Evolutionary conservation across 2,329 filamentous ascomycete genomes (phyloP), one percentile per base, ranked within the genome.

Genomic region (Cyclaneusma minus): DNA sequence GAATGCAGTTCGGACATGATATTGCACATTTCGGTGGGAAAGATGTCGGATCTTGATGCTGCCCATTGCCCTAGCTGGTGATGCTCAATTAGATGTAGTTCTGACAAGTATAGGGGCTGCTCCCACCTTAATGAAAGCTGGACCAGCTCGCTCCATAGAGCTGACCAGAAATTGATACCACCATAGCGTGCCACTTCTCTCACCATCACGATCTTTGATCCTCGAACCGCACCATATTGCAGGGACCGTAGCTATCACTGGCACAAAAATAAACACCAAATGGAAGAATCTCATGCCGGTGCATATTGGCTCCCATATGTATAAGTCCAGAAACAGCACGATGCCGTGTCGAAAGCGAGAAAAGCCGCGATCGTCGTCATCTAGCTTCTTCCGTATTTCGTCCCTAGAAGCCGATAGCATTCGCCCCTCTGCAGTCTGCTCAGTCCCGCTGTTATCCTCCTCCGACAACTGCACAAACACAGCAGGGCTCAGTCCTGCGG

Each of bases 1-100:
- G 89, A 94, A 54, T 98, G 89, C 23, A 98, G 64, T 34, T 84
- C 80, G 2, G 85, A 92, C 87, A 98, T 89, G 47, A 85, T 73
- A 22, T 68, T 68, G 54, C 89, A 98, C 68, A 98, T 72, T 50
- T 94, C 75, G 13, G 67, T 78, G 2, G 89, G 89, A 47, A 98
- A 98, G 45, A 98, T 93, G 52, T 98, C 89, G 21, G 85, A 81
- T 47, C 89, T 68, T 4, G 89, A 95, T 3, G 89, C 89, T 11
- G 89, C 89, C 89, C 89, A 98, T 72, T 98, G 89, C 10, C 89
- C 89, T 29, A 98, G 69, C 73, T 85, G 40, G 30, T 18, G 11
- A 7, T 8, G 19, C 36, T 41, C 37, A 42, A 40, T 27, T 25
- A 24, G 10, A n/a, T 19, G 24, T 27, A 30, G 13, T 24, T 22